Conservation (phyloP, 1,284 basidiomycete genomes). For the Pseudozyma tsukubaensis region DNA sequence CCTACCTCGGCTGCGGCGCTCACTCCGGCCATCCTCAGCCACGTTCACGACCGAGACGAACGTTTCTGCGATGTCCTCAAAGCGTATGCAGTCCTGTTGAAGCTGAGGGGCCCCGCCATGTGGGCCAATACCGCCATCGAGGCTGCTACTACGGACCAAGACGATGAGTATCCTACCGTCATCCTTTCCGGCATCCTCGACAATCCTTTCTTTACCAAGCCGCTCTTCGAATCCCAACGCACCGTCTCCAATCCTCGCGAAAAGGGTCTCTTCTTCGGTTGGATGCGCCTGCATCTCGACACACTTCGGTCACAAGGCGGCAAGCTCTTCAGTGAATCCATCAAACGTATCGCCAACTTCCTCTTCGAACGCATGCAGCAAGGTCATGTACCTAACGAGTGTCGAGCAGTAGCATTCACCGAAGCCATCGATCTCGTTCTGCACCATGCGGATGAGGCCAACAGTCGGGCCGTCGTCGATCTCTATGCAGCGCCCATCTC, state of each 20-base stretch:
- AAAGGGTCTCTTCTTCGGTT: slow-evolving; percentile 39
- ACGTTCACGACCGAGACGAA: slow-evolving; percentile 42
- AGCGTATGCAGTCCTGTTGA: slow-evolving; percentile 40
- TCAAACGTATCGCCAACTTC: slow-evolving; percentile 61
- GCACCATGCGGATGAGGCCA: slow-evolving; percentile 41
- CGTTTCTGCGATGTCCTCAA: slow-evolving; percentile 47
- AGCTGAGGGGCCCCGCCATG: slow-evolving; percentile 33
- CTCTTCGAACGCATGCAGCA: slow-evolving; percentile 63
- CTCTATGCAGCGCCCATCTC: slow-evolving; percentile 57
- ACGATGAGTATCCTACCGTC: slow-evolving; percentile 52
- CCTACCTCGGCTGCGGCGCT: slow-evolving; percentile 27
- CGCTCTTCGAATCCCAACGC: slow-evolving; percentile 33
- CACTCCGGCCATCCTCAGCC: slow-evolving; percentile 35
- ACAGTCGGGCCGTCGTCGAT: slow-evolving; percentile 49
- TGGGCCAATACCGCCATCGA: slow-evolving; percentile 29
- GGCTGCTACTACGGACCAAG: background rate
- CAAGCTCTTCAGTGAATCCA: slow-evolving; percentile 48
- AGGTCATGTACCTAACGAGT: slow-evolving; percentile 45
- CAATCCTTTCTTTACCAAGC: slow-evolving; percentile 43
- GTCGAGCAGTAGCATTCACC: slow-evolving; percentile 38
- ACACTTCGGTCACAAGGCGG: slow-evolving; percentile 32
- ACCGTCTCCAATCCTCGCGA: slow-evolving; percentile 37
- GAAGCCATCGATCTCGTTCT: slow-evolving; percentile 42
- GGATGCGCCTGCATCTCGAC: slow-evolving; percentile 49
- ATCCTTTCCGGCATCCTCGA: slow-evolving; percentile 59